Base-by-base conservation (phyloP, 2,329 filamentous ascomycete species). In the Trichoderma atrobrunneum region DNA sequence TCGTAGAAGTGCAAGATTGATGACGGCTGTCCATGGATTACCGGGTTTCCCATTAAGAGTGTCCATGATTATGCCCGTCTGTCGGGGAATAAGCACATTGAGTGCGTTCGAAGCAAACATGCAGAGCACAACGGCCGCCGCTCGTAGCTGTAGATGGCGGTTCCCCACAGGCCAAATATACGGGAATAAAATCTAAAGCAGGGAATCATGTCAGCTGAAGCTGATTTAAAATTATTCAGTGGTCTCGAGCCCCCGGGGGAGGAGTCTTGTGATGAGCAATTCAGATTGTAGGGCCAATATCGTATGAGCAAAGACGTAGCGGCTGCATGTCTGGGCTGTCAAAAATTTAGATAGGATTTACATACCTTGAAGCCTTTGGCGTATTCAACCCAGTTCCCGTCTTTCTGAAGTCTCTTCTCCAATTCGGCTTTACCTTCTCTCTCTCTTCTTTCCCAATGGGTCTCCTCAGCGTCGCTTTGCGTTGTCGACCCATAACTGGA, bases 21-120 rank as follows among this genome's bases (percentile, higher is more conserved):
- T 73, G 3, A 89, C 86, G 28, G 88, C 85, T 4, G 83, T 74
- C 87, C 87, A 89, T 1, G 85, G 84, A 67, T 83, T 85, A 71
- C 80, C 84, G 57, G 84, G 81, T 56, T 86, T 79, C 10, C 85
- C 83, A 34, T 85, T 85, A 26, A 97, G 82, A 73, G 88, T 88
- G 77, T 96, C 89, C 74, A 93, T 91, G 74, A 97, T 90, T 72
- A 93, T 89, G 74, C 93, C 94, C 36, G 95, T 88, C 78, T 96
- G 93, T 24, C 92, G 88, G n/a, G 94, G 94, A 36, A 94, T 89
- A 56, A 97, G 82, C 16, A 97, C 84, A 76, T 94, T 93, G 64
- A 97, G 84, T 6, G 88, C 88, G 74, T 95, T 93, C 70, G 90
- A 88, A 66, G 86, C 83, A n/a, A 94, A 79, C 26, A 96, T 84